Evolutionary conservation across 2,329 filamentous ascomycete species (phyloP), one percentile per base, ranked within the genome.

Genomic region (Aspergillus cejpii): DNA sequence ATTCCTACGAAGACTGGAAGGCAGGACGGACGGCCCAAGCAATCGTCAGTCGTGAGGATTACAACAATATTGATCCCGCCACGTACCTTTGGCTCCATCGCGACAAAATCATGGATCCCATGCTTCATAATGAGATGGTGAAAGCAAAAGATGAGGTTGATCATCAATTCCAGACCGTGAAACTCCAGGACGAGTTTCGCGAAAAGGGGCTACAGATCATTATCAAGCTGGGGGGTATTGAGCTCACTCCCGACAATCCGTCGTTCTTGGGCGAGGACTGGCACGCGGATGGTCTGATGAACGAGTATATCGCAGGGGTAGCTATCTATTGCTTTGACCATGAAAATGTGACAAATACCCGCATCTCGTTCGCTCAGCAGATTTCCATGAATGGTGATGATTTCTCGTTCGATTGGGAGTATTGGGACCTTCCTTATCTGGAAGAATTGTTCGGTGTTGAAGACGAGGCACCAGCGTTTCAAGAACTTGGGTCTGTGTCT

Each of bases 1-100:
- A 45, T 23, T 50, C 49, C n/a, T 50, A 52, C 33, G 39, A 38
- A 6, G 47, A 50, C 23, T 52, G 47, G 49, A 52, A 40, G 41
- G 44, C 44, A n/a, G 47, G 47, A 10, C 38, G 41, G 37, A 47
- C 43, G 10, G 36, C 26, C n/a, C 39, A 38, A 37, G 34, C 43
- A 29, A 52, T 49, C 6, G 39, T 50, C 37, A 28, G 39, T 1
- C 43, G 38, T 21, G 10, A 34, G 36, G 12, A 49, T 7, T 11
- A 15, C 19, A 21, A 28, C 37, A 39, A 19, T 4, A 1, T 17
- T 23, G 28, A 15, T 34, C 1, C 10, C 26, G 15, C 11, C 11
- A 36, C 5, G 23, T 7, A 19, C 27, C 3, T 21, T 2, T 41
- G 37, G 37, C 5, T 2, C 7, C 24, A 28, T 1, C 20, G 10